Conservation (phyloP, 441 rosid genomes). For the Biscutella laevigata region DNA sequence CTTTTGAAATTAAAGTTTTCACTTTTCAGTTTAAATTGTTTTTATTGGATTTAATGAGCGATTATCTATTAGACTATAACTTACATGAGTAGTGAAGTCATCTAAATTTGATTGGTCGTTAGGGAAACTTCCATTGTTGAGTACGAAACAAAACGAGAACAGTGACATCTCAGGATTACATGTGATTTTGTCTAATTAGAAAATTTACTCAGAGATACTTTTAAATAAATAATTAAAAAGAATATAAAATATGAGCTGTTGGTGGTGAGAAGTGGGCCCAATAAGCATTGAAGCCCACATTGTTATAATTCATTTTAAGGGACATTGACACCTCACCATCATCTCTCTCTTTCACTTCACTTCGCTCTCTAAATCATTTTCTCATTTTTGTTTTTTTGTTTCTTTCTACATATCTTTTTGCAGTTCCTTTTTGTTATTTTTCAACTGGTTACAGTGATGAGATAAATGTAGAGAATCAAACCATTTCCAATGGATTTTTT, state of each 20-base stretch:
- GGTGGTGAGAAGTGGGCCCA: conserved; percentile 21
- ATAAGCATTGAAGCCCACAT: conserved; percentile 23
- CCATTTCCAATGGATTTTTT: too few species aligned
- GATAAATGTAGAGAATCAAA: too few species aligned
- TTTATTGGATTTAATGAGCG: too few species aligned
- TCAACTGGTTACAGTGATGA: conserved; percentile 18
- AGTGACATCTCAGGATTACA: conserved; percentile 11
- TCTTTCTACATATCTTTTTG: too few species aligned
- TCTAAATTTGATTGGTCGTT: conserved; percentile 3
- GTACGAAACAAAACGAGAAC: conserved; percentile 11
- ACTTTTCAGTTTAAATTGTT: too few species aligned
- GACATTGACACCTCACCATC: conserved; percentile 28
- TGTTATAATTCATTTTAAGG: conserved; percentile 22
- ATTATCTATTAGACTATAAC: too few species aligned
- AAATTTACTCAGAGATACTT: neutral
- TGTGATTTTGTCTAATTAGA: neutral
- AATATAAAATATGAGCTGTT: conserved; percentile 21
- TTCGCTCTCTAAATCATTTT: conserved; percentile 24
- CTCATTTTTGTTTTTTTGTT: conserved; percentile 14
- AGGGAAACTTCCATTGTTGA: conserved; percentile 1
- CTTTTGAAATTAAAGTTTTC: too few species aligned
- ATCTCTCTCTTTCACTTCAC: conserved; percentile 20
- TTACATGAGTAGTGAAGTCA: conserved; percentile 16
- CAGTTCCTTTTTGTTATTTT: conserved; percentile 19
- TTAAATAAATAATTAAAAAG: neutral